Evolutionary conservation across 179 eudicot species (phyloP), one percentile per base, ranked within the genome.

Genomic region (Spergularia azorica): DNA sequence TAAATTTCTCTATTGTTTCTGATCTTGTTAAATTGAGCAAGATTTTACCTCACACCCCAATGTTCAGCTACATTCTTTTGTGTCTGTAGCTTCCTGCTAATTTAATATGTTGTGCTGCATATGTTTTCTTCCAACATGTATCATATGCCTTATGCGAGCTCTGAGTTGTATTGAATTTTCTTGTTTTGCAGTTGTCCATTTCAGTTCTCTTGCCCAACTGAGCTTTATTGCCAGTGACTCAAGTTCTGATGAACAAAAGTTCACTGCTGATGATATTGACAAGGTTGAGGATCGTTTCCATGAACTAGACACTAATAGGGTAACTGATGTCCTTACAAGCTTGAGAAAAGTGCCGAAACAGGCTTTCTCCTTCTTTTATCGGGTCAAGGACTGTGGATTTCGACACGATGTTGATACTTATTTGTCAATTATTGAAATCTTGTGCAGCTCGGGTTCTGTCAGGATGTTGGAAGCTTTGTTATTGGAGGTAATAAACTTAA

Each of bases 381-480:
- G 84, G 43, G 64, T 89, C 20, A 87, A 86, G 76, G 81, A 81
- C 39, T 63, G 38, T 2, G 97, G 97, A 6, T 90, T 88, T 83
- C 78, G 46, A 63, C 92, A 86, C 50, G 75, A 74, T 79, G 73
- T 87, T 16, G 70, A 74, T 10, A 89, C 87, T 55, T 92, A 87
- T 69, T 60, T 89, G 71, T 86, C 84, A 15, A 81, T 89, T 32
- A 78, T 89, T 66, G 80, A 82, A 79, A 82, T 89, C 70, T 69
- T 90, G 26, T 88, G 92, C 72, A 57, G 46, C 66, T 84, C 86
- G 85, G 77, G 84, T 38, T 76, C 78, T 84, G 79, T 59, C 52
- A 81, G 65, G 77, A 86, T 72, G 74, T 72, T 92, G 82, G 85
- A 80, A 62, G 77, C 80, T 84, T 9, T 89, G 6, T 79, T 89